Evolutionary conservation across 768 basidiomycete species (phyloP).

Genomic region (Kondoa subrosea): DNA sequence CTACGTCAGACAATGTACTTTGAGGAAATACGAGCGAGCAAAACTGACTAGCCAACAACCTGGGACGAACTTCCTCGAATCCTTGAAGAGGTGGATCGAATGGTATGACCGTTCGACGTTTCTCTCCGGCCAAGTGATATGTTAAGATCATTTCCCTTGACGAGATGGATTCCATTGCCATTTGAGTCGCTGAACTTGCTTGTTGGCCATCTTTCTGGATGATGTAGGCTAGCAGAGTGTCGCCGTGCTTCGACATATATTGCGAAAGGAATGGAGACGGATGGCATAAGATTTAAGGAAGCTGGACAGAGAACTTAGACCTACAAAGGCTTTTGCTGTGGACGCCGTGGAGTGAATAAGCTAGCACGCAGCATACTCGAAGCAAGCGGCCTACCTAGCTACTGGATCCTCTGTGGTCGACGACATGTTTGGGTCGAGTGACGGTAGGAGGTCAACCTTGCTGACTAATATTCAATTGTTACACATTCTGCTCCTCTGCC

Average conservation of each 20-base stretch:
- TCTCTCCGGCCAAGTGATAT: constrained; percentile 28
- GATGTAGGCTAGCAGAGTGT: constrained; percentile 68
- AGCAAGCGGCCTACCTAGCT: too few relatives aligned
- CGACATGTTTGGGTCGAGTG: too few relatives aligned
- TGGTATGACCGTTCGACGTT: constrained; percentile 40
- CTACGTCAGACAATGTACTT: background rate
- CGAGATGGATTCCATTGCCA: constrained; percentile 13
- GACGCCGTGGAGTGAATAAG: background rate
- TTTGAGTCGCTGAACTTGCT: constrained; percentile 4
- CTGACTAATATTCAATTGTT: too few relatives aligned
- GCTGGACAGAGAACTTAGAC: too few relatives aligned
- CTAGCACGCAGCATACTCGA: too few relatives aligned
- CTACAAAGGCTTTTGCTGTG: background rate
- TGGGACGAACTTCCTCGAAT: constrained; percentile 68
- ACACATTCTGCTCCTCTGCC: too few relatives aligned
- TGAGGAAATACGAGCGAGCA: background rate
- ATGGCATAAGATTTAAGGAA: too few relatives aligned
- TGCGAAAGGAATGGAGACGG: constrained; percentile 52
- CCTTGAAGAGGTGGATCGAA: constrained; percentile 56
- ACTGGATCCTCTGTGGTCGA: background rate
- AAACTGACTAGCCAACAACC: constrained; percentile 46
- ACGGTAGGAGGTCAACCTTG: too few relatives aligned
- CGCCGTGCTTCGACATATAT: constrained; percentile 73
- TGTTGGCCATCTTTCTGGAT: constrained; percentile 9
- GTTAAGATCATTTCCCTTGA: constrained; percentile 13